A percentile compares a stretch with the other conserved stretches of the same genome.
phyloP scores from a whole-genome alignment of 495 filamentous ascomycete species.

The Poronia punctata region DNA sequence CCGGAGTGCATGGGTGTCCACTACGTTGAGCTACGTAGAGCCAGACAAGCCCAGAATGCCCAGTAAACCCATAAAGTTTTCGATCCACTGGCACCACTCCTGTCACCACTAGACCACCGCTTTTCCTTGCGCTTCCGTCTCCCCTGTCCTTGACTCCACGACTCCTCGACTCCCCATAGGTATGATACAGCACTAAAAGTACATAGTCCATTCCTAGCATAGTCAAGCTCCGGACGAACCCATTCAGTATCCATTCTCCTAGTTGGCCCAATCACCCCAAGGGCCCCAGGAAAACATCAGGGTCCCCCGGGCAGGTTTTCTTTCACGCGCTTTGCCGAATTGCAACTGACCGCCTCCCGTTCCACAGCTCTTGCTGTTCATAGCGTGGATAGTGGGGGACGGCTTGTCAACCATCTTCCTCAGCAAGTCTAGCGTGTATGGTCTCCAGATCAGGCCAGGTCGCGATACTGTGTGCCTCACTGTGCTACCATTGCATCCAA shows the following conservation, averaged over 20 bases:
- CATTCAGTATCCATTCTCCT: background rate
- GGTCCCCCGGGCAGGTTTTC: background rate
- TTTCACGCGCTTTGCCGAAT: background rate
- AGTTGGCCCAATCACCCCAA: background rate
- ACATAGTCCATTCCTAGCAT: background rate
- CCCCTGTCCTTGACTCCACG: slow-evolving; percentile 10
- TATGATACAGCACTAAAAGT: no score
- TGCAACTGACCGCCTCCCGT: slow-evolving; percentile 24
- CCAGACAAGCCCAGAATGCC: slow-evolving; percentile 2
- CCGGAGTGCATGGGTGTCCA: slow-evolving; percentile 26
- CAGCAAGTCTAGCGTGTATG: background rate
- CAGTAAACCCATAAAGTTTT: slow-evolving; percentile 10
- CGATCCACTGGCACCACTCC: slow-evolving; percentile 10
- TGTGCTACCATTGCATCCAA: slow-evolving; percentile 5
- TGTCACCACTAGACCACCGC: slow-evolving; percentile 9
- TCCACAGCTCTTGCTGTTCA: slow-evolving; percentile 9
- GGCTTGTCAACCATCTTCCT: no score
- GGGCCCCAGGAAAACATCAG: background rate
- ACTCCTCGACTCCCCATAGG: no score
- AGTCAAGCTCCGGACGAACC: background rate
- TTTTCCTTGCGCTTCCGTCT: slow-evolving; percentile 11
- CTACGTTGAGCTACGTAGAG: slow-evolving; percentile 10
- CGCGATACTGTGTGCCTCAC: slow-evolving; percentile 4
- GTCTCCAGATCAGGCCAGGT: background rate
- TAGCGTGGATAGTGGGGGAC: background rate